phyloP scores from a whole-genome alignment of 2,329 filamentous ascomycete species.

The Fusarium liriodendri region DNA sequence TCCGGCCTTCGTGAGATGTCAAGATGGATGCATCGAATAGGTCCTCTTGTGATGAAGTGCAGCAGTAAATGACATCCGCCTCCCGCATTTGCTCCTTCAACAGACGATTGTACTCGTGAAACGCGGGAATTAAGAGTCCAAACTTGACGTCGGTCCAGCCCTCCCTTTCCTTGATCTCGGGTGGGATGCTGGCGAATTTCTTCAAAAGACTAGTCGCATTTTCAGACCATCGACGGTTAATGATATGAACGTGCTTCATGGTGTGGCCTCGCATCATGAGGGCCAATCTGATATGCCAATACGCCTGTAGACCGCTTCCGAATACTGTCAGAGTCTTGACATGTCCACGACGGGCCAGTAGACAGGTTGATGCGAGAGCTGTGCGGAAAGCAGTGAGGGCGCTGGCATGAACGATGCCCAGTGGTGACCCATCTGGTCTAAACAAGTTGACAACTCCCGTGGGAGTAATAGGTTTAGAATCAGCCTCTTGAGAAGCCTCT shows the following conservation, averaged over 20 bases:
- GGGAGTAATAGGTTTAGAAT: constrained; percentile 56
- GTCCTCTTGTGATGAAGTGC: constrained; percentile 79
- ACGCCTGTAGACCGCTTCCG: constrained; percentile 89
- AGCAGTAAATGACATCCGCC: constrained; percentile 88
- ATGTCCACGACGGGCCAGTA: constrained; percentile 72
- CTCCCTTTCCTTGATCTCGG: constrained; percentile 61
- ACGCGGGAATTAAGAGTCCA: constrained; percentile 74
- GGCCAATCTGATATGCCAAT: constrained; percentile 91
- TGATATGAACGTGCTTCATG: constrained; percentile 83
- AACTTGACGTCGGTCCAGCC: constrained; percentile 77
- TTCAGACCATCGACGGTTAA: constrained; percentile 78
- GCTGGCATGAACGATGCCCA: constrained; percentile 77
- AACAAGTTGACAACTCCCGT: constrained; percentile 79
- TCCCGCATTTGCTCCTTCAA: constrained; percentile 77
- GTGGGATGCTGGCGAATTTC: constrained; percentile 58
- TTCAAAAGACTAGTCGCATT: constrained; percentile 64
- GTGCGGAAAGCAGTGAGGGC: constrained; percentile 86
- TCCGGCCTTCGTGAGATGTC: constrained; percentile 76
- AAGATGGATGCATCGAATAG: constrained; percentile 81
- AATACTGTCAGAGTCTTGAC: constrained; percentile 86
- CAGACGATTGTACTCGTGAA: constrained; percentile 74
- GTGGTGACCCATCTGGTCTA: constrained; percentile 68
- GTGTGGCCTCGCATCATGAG: constrained; percentile 77
- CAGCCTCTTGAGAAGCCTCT: constrained; percentile 42
- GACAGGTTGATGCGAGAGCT: constrained; percentile 75